phyloP scores from a whole-genome alignment of 139 green algal genomes.

The Coccomyxa sp. region DNA sequence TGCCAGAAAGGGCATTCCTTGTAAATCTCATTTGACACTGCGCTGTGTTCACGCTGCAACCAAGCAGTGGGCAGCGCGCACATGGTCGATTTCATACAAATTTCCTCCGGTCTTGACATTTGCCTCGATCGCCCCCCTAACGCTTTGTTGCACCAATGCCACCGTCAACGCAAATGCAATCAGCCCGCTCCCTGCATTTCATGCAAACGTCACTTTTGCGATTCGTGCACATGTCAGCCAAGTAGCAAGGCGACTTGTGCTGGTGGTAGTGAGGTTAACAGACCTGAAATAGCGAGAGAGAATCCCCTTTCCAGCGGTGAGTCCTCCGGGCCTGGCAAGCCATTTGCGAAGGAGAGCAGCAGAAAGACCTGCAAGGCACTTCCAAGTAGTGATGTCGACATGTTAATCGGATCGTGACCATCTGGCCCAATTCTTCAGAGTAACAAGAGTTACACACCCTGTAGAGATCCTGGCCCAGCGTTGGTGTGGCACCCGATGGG shows the following conservation, averaged over 20 bases:
- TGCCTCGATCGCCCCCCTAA: conserved; percentile 35
- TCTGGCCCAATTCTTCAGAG: neutral
- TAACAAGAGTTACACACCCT: neutral
- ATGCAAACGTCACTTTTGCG: neutral
- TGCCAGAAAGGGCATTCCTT: too few relatives aligned
- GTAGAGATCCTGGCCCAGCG: conserved; percentile 1
- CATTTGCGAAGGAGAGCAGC: neutral
- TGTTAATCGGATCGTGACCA: neutral
- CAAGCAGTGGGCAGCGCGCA: neutral
- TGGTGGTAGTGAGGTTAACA: too few relatives aligned
- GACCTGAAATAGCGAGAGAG: neutral
- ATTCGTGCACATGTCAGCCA: neutral
- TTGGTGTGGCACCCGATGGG: neutral
- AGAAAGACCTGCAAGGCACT: neutral
- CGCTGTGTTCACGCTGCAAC: neutral
- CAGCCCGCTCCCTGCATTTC: neutral
- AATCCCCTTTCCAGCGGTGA: neutral
- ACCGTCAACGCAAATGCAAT: conserved; percentile 47
- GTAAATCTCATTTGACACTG: neutral
- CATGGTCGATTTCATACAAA: conserved; percentile 36
- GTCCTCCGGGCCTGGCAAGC: neutral
- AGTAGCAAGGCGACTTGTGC: too few relatives aligned
- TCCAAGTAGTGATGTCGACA: neutral
- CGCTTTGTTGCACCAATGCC: conserved; percentile 46
- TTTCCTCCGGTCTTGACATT: conserved; percentile 42